These are phyloP conservation scores for Hymenoscyphus linearis DNA, from an alignment of 2,329 filamentous ascomycete genomes.

Conservation along the genomic window DNA sequence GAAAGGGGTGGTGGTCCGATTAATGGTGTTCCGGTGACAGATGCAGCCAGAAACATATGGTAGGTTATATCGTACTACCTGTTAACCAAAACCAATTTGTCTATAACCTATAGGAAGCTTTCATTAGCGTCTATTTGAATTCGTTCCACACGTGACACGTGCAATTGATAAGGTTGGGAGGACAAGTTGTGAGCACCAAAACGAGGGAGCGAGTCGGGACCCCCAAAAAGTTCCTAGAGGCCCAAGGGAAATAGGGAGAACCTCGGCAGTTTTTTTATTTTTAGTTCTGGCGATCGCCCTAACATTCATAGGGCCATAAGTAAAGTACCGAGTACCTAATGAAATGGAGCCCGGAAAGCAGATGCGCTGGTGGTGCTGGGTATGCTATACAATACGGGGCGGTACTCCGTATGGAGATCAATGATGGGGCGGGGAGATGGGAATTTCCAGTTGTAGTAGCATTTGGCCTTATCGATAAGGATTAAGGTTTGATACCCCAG, in stretches of 20 bases:
- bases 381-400: neutral
- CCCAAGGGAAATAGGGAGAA: neutral
- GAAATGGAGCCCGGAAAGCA: neutral
- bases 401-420: no score
- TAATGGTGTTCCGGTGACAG: neutral
- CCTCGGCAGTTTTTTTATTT: neutral
- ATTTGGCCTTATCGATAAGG: constrained; percentile 4
- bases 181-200: neutral
- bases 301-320: no score
- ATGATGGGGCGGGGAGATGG: no score
- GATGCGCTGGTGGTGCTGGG: neutral
- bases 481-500: neutral
- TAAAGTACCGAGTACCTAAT: no score
- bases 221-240: neutral
- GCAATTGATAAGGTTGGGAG: neutral
- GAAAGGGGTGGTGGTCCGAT: neutral
- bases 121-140: neutral
- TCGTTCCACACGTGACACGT: neutral
- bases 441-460: neutral
- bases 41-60: neutral
- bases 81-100: neutral
- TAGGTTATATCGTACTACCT: neutral
- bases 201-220: neutral
- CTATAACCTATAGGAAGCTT: neutral
- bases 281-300: no score